Evolutionary conservation across 306 rosid species (phyloP).

Genomic region (Cicer pinnatifidum): DNA sequence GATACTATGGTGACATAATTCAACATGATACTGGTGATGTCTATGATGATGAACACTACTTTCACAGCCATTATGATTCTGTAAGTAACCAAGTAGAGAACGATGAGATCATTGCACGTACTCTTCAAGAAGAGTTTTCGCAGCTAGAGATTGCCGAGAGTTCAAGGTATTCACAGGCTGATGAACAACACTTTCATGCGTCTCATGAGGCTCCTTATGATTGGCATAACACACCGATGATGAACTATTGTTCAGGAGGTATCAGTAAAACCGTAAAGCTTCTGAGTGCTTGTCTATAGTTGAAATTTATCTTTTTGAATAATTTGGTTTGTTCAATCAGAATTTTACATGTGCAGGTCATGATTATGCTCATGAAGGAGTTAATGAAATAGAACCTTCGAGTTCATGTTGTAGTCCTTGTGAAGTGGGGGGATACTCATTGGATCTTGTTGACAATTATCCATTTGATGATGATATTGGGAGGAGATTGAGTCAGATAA

Average conservation of each 20-base stretch:
- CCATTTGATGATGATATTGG: conserved; percentile 62
- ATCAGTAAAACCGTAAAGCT: conserved; percentile 34
- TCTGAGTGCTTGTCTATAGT: conserved; percentile 11
- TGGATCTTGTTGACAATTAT: conserved; percentile 53
- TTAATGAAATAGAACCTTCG: conserved; percentile 52
- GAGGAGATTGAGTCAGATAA: conserved; percentile 68
- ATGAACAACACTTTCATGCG: conserved; percentile 54
- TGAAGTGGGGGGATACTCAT: conserved; percentile 50
- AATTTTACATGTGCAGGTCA: conserved; percentile 50
- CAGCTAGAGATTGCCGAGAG: conserved; percentile 57
- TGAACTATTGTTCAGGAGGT: conserved; percentile 64
- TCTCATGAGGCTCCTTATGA: conserved; percentile 49
- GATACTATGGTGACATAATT: conserved; percentile 53
- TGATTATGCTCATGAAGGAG: conserved; percentile 49
- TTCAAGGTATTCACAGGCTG: conserved; percentile 52
- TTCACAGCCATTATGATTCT: conserved; percentile 55
- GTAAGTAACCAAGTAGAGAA: conserved; percentile 64
- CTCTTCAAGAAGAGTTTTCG: conserved; percentile 82
- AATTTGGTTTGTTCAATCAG: conserved; percentile 31
- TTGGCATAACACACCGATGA: conserved; percentile 61
- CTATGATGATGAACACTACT: conserved; percentile 52
- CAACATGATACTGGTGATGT: conserved; percentile 52
- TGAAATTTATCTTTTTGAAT: conserved; percentile 23
- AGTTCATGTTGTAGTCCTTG: conserved; percentile 66
- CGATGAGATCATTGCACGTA: conserved; percentile 76